phyloP scores from a whole-genome alignment of 257 asterid species.

The Nicotiana paniculata region DNA sequence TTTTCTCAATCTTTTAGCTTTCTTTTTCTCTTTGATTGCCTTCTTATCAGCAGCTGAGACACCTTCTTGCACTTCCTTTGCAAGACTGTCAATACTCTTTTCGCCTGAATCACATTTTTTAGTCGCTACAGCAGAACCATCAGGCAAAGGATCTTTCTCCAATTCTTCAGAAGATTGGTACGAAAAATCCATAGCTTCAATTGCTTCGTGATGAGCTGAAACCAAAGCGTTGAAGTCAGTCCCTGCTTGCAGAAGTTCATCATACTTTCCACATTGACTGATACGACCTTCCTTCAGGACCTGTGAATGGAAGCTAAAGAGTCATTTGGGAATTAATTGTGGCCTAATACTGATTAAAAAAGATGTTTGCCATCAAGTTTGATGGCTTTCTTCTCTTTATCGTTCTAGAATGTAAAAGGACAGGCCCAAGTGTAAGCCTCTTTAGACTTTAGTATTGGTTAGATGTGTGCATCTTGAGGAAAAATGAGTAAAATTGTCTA shows the following conservation, averaged over 20 bases:
- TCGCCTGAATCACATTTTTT: conserved; percentile 51
- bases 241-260: conserved; percentile 93
- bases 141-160: conserved; percentile 46
- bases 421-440: background rate
- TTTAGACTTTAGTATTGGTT: background rate
- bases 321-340: conserved; percentile 9
- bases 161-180: conserved; percentile 53
- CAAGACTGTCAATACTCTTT: conserved; percentile 42
- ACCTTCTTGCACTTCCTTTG: conserved; percentile 57
- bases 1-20: conserved; percentile 70
- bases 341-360: background rate
- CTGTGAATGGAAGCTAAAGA: conserved; percentile 30
- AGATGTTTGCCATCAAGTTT: background rate
- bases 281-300: conserved; percentile 91
- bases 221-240: conserved; percentile 85
- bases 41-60: conserved; percentile 58
- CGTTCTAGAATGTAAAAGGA: background rate
- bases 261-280: conserved; percentile 92
- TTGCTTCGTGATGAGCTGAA: conserved; percentile 95
- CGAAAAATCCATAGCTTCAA: conserved; percentile 87
- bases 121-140: conserved; percentile 43
- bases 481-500: background rate
- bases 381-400: background rate
- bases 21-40: conserved; percentile 88
- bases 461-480: background rate